A percentile compares a stretch with the other conserved stretches of the same genome.
Conservation (phyloP, 2,329 filamentous ascomycete species). For the Pseudogymnoascus pannorum region DNA sequence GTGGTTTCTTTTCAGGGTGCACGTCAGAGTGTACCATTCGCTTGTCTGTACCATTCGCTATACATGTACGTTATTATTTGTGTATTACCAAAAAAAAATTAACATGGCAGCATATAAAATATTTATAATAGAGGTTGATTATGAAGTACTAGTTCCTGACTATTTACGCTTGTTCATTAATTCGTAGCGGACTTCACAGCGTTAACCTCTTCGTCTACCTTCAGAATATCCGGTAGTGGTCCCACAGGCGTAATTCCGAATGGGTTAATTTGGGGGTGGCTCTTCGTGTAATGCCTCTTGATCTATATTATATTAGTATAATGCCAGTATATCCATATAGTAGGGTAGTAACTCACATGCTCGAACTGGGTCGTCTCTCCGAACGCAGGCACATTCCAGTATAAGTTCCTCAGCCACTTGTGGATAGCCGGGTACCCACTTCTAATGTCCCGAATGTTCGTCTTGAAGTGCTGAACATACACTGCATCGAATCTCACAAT, state of each 20-base stretch:
- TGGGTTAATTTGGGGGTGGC: slow-evolving; percentile 59
- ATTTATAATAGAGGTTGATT: neutral
- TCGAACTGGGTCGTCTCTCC: slow-evolving; percentile 23
- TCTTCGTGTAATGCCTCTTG: slow-evolving; percentile 93
- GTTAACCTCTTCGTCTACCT: slow-evolving; percentile 67
- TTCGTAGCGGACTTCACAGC: slow-evolving; percentile 36
- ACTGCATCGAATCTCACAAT: slow-evolving; percentile 60
- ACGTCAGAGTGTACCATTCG: no score
- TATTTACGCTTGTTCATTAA: neutral
- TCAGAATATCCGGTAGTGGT: slow-evolving; percentile 74
- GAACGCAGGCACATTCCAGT: slow-evolving; percentile 63
- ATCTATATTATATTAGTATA: slow-evolving; percentile 34
- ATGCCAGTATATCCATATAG: neutral
- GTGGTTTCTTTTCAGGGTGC: no score
- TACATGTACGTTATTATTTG: no score
- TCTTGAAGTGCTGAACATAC: slow-evolving; percentile 59
- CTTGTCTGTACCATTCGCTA: no score
- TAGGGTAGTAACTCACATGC: slow-evolving; percentile 32
- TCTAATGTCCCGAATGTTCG: slow-evolving; percentile 43
- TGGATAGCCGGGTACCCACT: slow-evolving; percentile 55
- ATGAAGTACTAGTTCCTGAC: neutral
- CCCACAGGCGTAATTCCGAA: slow-evolving; percentile 74
- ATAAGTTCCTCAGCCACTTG: slow-evolving; percentile 57
- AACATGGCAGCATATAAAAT: neutral
- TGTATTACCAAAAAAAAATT: no score